A percentile compares a stretch with the other conserved stretches of the same genome.
Evolutionary conservation across 306 rosid genomes (phyloP).

Genomic region (Dryas drummondii): DNA sequence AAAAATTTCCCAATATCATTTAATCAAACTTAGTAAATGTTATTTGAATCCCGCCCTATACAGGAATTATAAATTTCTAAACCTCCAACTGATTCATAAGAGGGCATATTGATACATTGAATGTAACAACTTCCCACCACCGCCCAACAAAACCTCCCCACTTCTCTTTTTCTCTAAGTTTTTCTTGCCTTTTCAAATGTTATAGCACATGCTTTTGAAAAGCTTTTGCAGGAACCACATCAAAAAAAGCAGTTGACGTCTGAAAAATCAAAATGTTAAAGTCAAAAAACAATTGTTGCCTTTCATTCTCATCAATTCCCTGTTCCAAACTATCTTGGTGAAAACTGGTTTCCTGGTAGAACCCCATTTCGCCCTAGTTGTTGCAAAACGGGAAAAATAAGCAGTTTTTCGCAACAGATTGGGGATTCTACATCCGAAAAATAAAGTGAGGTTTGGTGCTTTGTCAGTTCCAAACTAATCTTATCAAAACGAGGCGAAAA

Average conservation of each 20-base stretch:
- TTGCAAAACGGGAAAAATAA: too few relatives aligned
- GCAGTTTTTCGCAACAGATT: too few relatives aligned
- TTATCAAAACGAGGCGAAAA: background rate
- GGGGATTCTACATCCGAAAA: too few relatives aligned
- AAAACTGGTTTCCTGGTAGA: too few relatives aligned
- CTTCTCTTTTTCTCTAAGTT: background rate
- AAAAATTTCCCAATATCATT: background rate
- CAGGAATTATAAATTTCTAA: background rate
- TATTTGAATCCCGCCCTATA: background rate
- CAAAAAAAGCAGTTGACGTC: too few relatives aligned
- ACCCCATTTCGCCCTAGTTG: too few relatives aligned
- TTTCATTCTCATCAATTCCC: background rate
- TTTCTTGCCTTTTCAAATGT: background rate
- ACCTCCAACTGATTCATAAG: background rate
- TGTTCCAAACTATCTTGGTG: background rate
- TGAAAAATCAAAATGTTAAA: too few relatives aligned
- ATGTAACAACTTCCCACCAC: background rate
- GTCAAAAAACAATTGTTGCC: background rate
- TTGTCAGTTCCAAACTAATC: background rate
- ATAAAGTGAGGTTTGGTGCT: too few relatives aligned
- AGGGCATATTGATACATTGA: background rate
- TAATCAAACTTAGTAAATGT: conserved; percentile 1
- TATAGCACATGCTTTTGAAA: background rate
- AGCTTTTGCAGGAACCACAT: background rate
- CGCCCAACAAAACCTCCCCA: background rate